phyloP scores from a whole-genome alignment of 345 rosid genomes.

The Camelina hispida region DNA sequence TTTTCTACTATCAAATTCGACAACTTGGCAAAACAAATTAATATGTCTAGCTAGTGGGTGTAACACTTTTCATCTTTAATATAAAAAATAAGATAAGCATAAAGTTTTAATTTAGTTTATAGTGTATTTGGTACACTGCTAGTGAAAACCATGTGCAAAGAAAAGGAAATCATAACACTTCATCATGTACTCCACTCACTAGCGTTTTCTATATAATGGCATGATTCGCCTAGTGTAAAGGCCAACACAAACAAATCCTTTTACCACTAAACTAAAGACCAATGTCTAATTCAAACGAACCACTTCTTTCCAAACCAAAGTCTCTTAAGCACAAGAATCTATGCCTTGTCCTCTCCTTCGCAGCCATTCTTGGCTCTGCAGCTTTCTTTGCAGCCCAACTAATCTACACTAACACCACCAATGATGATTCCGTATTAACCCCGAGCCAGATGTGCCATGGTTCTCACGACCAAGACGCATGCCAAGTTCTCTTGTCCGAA shows the following conservation, averaged over 20 bases:
- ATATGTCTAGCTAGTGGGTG: constrained; percentile 9
- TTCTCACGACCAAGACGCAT: constrained; percentile 49
- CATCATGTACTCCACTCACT: constrained; percentile 30
- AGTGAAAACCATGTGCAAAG: neutral
- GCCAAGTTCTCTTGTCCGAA: constrained; percentile 52
- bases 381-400: constrained; percentile 42
- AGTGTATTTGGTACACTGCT: constrained; percentile 24
- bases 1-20: constrained; percentile 7
- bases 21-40: neutral
- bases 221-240: constrained; percentile 25
- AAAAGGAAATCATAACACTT: constrained; percentile 15
- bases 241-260: constrained; percentile 29
- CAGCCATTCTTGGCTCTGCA: constrained; percentile 47
- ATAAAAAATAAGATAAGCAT: neutral
- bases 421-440: constrained; percentile 19
- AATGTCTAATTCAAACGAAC: constrained; percentile 45
- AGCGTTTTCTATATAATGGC: constrained; percentile 34
- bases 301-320: constrained; percentile 54
- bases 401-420: constrained; percentile 17
- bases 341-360: constrained; percentile 49
- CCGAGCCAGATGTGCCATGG: constrained; percentile 46
- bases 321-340: constrained; percentile 43
- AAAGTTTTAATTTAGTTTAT: neutral
- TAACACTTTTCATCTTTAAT: neutral
- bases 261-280: constrained; percentile 29